Evolutionary conservation across 805 yeast genomes (phyloP).

Genomic region (Wickerhamiella sergipiensis): DNA sequence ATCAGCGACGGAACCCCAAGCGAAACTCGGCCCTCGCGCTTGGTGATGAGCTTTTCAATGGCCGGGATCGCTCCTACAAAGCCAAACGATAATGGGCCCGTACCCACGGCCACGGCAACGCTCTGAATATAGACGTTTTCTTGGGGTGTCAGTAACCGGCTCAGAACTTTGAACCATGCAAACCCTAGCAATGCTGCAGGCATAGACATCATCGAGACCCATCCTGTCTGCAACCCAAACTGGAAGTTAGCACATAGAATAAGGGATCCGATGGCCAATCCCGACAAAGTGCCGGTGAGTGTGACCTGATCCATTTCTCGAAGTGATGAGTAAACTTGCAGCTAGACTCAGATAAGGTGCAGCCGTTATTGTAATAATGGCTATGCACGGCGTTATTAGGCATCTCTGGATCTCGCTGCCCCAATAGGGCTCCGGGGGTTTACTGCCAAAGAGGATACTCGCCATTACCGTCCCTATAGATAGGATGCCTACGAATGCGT

Average conservation of each 20-base stretch:
- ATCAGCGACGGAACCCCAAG: conserved; percentile 42
- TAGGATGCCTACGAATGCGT: no score
- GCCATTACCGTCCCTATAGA: no score
- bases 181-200: conserved; percentile 86
- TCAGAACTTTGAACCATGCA: conserved; percentile 57
- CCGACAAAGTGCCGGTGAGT: conserved; percentile 56
- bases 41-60: conserved; percentile 70
- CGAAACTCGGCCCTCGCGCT: conserved; percentile 40
- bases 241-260: conserved; percentile 85
- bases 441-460: no score
- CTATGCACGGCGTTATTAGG: background rate
- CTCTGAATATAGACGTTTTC: conserved; percentile 89
- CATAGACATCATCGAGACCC: conserved; percentile 98
- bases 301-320: conserved; percentile 32
- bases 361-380: background rate
- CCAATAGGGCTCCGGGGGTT: no score
- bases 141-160: conserved; percentile 47
- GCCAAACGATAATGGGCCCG: conserved; percentile 93
- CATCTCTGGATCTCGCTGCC: background rate
- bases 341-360: background rate
- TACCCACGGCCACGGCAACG: conserved; percentile 91
- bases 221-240: conserved; percentile 93
- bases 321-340: background rate
- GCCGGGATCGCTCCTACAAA: conserved; percentile 94
- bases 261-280: conserved; percentile 72